Conservation (phyloP, 495 filamentous ascomycete genomes). For the Gamarada debralockiae region DNA sequence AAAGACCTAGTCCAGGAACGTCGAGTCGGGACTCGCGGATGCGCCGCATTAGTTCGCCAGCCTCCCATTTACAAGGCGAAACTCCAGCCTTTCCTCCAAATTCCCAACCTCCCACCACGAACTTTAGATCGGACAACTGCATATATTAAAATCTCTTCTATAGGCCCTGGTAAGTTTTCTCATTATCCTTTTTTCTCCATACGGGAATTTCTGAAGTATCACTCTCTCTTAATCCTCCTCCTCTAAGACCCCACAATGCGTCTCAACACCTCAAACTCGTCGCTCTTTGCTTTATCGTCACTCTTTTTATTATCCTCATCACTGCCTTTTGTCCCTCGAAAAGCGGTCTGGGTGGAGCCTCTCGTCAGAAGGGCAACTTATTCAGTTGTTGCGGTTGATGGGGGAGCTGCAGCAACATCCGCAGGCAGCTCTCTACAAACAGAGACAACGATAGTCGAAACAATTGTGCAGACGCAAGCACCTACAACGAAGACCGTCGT, state of each 20-base stretch:
- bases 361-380: constrained; percentile 23
- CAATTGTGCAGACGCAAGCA: constrained; percentile 11
- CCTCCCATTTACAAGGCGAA: constrained; percentile 14
- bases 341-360: constrained; percentile 4
- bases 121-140: constrained; percentile 7
- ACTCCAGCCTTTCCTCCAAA: constrained; percentile 20
- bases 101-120: constrained; percentile 19
- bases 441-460: constrained; percentile 16
- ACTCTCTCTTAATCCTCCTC: constrained; percentile 3
- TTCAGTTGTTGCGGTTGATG: constrained; percentile 27
- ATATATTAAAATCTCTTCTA: constrained; percentile 16
- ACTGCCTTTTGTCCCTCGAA: constrained; percentile 14
- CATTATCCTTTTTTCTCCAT: constrained; percentile 9
- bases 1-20: too few relatives aligned
- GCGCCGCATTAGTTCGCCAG: not conserved
- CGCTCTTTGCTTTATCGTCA: constrained; percentile 17
- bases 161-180: constrained; percentile 6
- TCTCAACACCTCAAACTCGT: constrained; percentile 12
- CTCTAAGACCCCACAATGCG: constrained; percentile 21
- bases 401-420: constrained; percentile 11
- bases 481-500: constrained; percentile 19
- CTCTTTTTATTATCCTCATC: constrained; percentile 14
- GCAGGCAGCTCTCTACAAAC: not conserved
- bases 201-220: constrained; percentile 8
- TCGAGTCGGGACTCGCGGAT: too few relatives aligned